Evolutionary conservation across 2,329 filamentous ascomycete species (phyloP).

Genomic region (Sphaerulina populicola): DNA sequence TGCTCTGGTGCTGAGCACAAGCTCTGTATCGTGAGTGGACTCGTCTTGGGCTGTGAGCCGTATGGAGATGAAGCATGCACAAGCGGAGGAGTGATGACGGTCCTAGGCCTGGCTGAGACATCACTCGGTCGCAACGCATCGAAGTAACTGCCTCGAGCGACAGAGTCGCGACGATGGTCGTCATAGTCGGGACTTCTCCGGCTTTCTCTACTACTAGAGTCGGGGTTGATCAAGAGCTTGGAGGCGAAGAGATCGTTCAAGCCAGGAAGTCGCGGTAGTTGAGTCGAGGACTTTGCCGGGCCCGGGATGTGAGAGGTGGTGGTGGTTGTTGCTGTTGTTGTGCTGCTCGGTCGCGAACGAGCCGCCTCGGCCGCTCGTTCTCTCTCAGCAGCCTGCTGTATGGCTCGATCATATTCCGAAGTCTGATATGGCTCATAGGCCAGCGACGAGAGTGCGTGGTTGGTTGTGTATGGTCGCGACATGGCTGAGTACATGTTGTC

Average conservation of each 20-base stretch:
- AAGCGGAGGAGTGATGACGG: neutral
- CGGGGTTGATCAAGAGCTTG: constrained; percentile 11
- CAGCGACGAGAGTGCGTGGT: neutral
- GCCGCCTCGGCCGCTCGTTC: neutral
- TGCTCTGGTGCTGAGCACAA: constrained; percentile 3
- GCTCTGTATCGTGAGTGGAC: constrained; percentile 6
- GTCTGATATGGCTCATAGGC: constrained; percentile 7
- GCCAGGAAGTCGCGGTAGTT: constrained; percentile 5
- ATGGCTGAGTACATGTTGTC: neutral
- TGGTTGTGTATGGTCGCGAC: neutral
- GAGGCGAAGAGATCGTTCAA: constrained; percentile 13
- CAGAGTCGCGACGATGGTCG: constrained; percentile 1
- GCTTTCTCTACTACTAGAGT: neutral
- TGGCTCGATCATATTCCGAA: constrained; percentile 6
- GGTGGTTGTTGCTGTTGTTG: neutral
- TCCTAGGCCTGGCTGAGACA: neutral
- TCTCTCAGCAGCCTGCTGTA: constrained; percentile 1
- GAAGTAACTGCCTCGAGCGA: neutral
- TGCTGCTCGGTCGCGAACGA: neutral
- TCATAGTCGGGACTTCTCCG: neutral
- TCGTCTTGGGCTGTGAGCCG: neutral
- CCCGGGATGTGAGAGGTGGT: neutral
- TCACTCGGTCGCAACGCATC: neutral
- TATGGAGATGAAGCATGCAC: neutral
- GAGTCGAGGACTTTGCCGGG: neutral